A percentile compares a stretch with the other conserved stretches of the same genome.
Evolutionary conservation across 805 yeast species (phyloP).

Genomic region (Ascoidea rubescens): DNA sequence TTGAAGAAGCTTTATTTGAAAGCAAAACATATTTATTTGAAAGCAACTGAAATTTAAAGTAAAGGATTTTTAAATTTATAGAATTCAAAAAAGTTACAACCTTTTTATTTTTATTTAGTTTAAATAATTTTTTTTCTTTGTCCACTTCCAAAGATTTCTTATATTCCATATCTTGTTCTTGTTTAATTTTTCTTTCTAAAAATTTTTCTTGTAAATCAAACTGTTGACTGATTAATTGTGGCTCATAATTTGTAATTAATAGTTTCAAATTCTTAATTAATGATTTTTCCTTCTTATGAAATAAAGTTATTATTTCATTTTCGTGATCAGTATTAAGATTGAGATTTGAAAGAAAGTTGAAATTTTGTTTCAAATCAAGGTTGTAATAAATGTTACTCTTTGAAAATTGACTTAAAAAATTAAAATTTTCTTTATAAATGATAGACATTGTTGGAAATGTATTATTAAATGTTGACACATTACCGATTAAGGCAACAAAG

Average conservation of each 20-base stretch:
- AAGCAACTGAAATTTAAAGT: not conserved
- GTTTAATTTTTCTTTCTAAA: slow-evolving; percentile 40
- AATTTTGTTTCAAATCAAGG: too few relatives aligned
- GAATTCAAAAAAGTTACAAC: slow-evolving; percentile 6
- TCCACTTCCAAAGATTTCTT: slow-evolving; percentile 46
- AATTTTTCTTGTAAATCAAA: slow-evolving; percentile 47
- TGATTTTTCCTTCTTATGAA: slow-evolving; percentile 12
- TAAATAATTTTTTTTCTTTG: slow-evolving; percentile 27
- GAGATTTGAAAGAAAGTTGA: too few relatives aligned
- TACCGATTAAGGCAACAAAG: slow-evolving; percentile 36
- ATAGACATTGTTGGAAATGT: slow-evolving; percentile 35
- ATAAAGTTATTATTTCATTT: not conserved
- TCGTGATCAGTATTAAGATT: slow-evolving; percentile 14
- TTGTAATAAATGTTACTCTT: too few relatives aligned
- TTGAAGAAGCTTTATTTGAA: not conserved
- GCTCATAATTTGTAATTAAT: slow-evolving; percentile 40
- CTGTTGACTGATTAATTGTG: slow-evolving; percentile 46
- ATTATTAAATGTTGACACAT: slow-evolving; percentile 27
- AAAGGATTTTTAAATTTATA: too few relatives aligned
- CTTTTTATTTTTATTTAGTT: slow-evolving; percentile 7
- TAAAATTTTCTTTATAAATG: slow-evolving; percentile 26
- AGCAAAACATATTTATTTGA: not conserved
- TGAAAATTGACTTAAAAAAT: slow-evolving; percentile 10
- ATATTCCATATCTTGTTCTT: slow-evolving; percentile 57
- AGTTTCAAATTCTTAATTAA: slow-evolving; percentile 23